Evolutionary conservation across 176 grass and related monocot genomes (phyloP).

Genomic region (Avena sativa): DNA sequence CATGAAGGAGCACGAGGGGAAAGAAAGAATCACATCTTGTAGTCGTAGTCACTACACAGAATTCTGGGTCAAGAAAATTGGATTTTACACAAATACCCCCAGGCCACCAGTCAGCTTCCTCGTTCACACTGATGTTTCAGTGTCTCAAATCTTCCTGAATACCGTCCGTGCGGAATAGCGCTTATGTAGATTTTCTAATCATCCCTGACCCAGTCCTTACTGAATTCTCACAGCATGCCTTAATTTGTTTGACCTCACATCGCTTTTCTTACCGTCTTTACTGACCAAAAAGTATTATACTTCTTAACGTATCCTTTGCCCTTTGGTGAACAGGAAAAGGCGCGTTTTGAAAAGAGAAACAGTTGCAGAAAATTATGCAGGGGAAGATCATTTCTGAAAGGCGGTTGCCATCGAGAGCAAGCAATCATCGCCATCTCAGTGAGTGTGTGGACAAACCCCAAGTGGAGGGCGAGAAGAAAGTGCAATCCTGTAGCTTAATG

Average conservation of each 20-base stretch:
- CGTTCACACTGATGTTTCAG: conserved; percentile 23
- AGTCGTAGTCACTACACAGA: background rate
- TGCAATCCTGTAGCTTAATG: background rate
- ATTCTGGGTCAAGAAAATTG: conserved; percentile 7
- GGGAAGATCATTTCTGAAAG: background rate
- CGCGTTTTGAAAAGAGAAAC: background rate
- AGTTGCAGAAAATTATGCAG: background rate
- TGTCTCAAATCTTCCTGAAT: background rate
- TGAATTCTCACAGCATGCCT: background rate
- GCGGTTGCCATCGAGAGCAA: background rate
- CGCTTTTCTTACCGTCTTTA: background rate
- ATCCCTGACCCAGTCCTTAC: background rate
- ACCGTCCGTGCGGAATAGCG: background rate
- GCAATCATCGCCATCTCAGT: conserved; percentile 9
- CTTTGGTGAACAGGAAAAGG: background rate
- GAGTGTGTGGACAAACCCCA: background rate
- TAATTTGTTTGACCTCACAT: background rate
- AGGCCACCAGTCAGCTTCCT: background rate
- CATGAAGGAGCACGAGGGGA: background rate
- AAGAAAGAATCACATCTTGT: background rate
- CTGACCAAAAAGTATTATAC: background rate
- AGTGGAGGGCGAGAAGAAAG: background rate
- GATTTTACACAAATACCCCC: background rate
- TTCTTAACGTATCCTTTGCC: background rate
- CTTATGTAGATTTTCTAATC: background rate